Percentiles rank a stretch among this genome's conserved stretches.
Conservation (phyloP, 2,329 filamentous ascomycete species). For the Penicillium sp. region DNA sequence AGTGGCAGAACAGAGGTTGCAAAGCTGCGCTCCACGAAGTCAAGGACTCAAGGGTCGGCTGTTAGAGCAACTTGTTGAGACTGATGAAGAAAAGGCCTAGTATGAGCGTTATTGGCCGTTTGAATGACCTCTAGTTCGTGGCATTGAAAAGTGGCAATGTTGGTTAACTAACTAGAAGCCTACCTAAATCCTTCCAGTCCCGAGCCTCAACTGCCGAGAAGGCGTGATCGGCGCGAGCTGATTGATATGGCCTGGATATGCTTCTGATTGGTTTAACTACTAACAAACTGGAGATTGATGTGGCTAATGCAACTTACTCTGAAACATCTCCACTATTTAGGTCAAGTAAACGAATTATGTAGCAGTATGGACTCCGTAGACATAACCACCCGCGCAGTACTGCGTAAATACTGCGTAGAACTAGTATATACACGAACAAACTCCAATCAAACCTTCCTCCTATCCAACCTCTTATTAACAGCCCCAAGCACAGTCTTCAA, state of each 20-base stretch:
- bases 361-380: too few species aligned
- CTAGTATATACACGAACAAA: too few species aligned
- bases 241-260: too few species aligned
- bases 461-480: conserved; percentile 54
- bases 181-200: too few species aligned
- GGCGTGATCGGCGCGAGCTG: neutral
- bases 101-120: conserved; percentile 30
- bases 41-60: conserved; percentile 26
- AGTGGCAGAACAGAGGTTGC: conserved; percentile 28
- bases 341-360: too few species aligned
- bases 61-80: conserved; percentile 27
- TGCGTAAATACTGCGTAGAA: too few species aligned
- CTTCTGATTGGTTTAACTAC: neutral
- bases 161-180: too few species aligned
- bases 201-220: neutral
- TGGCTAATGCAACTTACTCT: neutral
- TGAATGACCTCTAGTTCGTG: conserved; percentile 23
- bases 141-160: too few species aligned
- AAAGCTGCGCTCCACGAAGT: conserved; percentile 26
- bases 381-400: too few species aligned
- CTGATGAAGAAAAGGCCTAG: conserved; percentile 26
- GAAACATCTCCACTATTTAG: neutral
- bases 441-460: conserved; percentile 3
- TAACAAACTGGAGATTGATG: neutral
- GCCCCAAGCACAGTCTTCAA: conserved; percentile 79